Percentiles rank a stretch among this genome's conserved stretches.
Conservation (phyloP, 208 protist genomes). For the Spongospora subterranea region DNA sequence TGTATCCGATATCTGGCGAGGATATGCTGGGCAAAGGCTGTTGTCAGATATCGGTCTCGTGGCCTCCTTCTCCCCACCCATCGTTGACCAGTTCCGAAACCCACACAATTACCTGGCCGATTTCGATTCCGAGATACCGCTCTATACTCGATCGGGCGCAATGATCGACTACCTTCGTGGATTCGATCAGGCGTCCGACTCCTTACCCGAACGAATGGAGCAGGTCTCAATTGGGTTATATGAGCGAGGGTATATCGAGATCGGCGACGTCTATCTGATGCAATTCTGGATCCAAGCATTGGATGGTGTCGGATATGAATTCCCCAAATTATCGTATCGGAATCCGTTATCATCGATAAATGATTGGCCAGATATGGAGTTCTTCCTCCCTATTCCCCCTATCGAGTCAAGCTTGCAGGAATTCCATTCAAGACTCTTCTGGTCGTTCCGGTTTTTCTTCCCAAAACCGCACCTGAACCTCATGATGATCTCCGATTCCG, state of each 20-base stretch:
- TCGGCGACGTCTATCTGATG: constrained; percentile 36
- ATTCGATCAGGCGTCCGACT: neutral
- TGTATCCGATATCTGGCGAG: constrained; percentile 70
- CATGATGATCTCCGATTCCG: no score
- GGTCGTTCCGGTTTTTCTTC: no score
- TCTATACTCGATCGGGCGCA: constrained; percentile 61
- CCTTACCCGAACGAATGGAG: constrained; percentile 54
- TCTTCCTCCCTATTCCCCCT: no score
- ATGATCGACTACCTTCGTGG: constrained; percentile 3
- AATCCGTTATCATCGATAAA: no score
- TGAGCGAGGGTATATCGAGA: constrained; percentile 46
- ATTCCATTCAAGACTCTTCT: no score
- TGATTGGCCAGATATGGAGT: no score
- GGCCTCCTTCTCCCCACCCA: constrained; percentile 57
- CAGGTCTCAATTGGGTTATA: constrained; percentile 54
- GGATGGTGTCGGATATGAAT: constrained; percentile 45
- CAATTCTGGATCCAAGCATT: constrained; percentile 51
- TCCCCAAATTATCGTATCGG: constrained; percentile 34
- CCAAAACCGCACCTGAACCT: no score
- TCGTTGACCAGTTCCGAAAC: constrained; percentile 65
- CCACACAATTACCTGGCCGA: constrained; percentile 68
- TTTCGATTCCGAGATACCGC: constrained; percentile 61
- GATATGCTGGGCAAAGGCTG: constrained; percentile 59
- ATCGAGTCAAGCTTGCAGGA: no score
- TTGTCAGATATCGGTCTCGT: constrained; percentile 43